phyloP scores from a whole-genome alignment of 768 basidiomycete species.

The Hortiboletus campestris region DNA sequence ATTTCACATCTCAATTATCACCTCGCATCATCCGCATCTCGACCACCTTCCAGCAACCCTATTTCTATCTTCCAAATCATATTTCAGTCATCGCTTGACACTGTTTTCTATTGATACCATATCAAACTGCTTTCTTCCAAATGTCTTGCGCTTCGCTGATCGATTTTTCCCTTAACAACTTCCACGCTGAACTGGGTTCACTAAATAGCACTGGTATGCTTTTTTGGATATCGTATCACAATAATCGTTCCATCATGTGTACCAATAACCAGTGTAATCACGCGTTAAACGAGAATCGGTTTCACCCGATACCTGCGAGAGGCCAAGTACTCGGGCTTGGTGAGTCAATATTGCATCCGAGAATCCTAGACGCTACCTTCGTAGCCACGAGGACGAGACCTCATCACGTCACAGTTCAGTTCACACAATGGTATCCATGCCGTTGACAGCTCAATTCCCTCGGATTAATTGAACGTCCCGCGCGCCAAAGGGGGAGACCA shows the following conservation, averaged over 20 bases:
- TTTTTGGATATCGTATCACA: not conserved
- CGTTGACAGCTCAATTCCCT: not conserved
- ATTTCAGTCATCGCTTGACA: not conserved
- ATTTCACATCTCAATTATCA: conserved; percentile 16
- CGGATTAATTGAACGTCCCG: not conserved
- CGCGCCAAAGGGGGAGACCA: too few relatives aligned
- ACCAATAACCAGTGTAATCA: not conserved
- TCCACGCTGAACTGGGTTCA: conserved; percentile 9
- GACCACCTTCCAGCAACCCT: not conserved
- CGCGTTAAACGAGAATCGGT: not conserved
- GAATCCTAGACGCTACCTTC: too few relatives aligned
- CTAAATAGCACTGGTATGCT: conserved; percentile 8
- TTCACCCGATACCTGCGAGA: not conserved
- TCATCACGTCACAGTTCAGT: not conserved
- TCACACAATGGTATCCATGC: too few relatives aligned
- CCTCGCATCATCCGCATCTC: not conserved
- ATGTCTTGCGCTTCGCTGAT: not conserved
- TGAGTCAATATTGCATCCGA: too few relatives aligned
- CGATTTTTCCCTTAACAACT: not conserved
- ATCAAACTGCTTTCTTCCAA: not conserved
- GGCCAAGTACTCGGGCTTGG: too few relatives aligned
- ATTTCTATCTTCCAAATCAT: not conserved
- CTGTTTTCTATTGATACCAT: not conserved
- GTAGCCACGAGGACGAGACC: not conserved
- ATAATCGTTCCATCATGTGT: conserved; percentile 4